phyloP scores from a whole-genome alignment of 2,329 filamentous ascomycete genomes.

The Hymenoscyphus infarciens region DNA sequence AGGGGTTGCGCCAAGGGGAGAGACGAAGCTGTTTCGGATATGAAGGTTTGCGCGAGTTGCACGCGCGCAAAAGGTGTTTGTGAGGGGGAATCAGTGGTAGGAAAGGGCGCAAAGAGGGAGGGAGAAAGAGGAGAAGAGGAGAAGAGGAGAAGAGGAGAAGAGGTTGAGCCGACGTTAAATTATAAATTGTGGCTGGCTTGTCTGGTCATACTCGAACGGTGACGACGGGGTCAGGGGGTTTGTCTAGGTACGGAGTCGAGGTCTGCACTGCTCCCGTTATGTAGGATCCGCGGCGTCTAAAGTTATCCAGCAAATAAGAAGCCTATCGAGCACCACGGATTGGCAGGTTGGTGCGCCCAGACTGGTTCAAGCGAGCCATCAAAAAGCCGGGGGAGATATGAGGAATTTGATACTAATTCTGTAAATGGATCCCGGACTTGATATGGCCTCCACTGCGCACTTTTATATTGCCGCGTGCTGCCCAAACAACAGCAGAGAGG shows the following conservation, averaged over 20 bases:
- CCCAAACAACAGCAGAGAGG: background rate
- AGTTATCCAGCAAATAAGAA: conserved; percentile 28
- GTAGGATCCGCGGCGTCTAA: conserved; percentile 17
- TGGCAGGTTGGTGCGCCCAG: conserved; percentile 24
- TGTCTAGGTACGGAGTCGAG: background rate
- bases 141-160: background rate
- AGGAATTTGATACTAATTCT: background rate
- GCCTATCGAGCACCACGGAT: conserved; percentile 25
- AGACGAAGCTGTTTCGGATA: background rate
- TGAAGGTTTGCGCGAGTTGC: background rate
- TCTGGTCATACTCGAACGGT: conserved; percentile 25
- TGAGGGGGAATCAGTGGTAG: conserved; percentile 5
- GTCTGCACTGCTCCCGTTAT: conserved; percentile 2
- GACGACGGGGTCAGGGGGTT: conserved; percentile 21
- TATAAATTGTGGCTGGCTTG: conserved; percentile 28
- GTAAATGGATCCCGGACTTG: background rate
- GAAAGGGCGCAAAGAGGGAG: conserved; percentile 1
- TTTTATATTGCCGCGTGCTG: background rate
- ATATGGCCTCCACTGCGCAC: no score
- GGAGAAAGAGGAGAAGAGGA: background rate
- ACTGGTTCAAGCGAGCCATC: conserved; percentile 18
- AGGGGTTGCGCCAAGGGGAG: conserved; percentile 1
- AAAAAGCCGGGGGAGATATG: conserved; percentile 8
- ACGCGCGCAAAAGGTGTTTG: conserved; percentile 1
- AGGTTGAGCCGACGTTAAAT: conserved; percentile 27